Percentiles rank a stretch among this genome's conserved stretches.
Conservation (phyloP, 2,329 filamentous ascomycete species). For the Albifimbria verrucaria region DNA sequence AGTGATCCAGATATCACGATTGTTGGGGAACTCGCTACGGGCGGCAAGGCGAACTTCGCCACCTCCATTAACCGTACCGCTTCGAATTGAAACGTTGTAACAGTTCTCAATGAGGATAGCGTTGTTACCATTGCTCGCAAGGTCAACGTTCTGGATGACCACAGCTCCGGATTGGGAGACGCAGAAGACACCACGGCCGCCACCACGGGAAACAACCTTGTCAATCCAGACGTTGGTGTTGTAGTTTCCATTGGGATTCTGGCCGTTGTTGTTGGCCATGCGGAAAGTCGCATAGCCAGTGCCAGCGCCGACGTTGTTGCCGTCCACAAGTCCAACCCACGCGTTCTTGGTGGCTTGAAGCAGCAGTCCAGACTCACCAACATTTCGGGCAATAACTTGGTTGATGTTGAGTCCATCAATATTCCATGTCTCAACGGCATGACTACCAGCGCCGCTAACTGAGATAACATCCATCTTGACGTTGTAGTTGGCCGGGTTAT, state of each 20-base stretch:
- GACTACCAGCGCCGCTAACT: not conserved
- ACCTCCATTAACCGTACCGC: conserved; percentile 1
- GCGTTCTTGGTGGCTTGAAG: not conserved
- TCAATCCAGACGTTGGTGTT: conserved; percentile 3
- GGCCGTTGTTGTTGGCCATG: conserved; percentile 1
- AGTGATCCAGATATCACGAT: conserved; percentile 3
- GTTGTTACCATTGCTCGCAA: conserved; percentile 2
- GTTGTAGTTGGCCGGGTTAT: not conserved
- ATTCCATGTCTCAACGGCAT: conserved; percentile 2
- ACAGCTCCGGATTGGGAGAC: conserved; percentile 1
- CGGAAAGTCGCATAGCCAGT: conserved; percentile 1
- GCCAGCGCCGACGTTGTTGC: not conserved
- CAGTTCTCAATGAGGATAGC: conserved; percentile 3
- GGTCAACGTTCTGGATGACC: conserved; percentile 1
- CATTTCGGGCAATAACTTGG: not conserved
- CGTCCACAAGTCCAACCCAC: conserved; percentile 1
- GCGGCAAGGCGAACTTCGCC: conserved; percentile 1
- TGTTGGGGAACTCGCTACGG: conserved; percentile 3
- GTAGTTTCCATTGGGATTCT: conserved; percentile 3
- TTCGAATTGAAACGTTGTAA: conserved; percentile 1
- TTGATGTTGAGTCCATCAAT: conserved; percentile 3
- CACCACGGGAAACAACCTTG: conserved; percentile 1
- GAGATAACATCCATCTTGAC: not conserved
- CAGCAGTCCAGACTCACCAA: conserved; percentile 3
- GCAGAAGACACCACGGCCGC: conserved; percentile 3